Percentiles rank a stretch among this genome's conserved stretches.
phyloP scores from a whole-genome alignment of 208 protist genomes.

The Crithidia bombi region DNA sequence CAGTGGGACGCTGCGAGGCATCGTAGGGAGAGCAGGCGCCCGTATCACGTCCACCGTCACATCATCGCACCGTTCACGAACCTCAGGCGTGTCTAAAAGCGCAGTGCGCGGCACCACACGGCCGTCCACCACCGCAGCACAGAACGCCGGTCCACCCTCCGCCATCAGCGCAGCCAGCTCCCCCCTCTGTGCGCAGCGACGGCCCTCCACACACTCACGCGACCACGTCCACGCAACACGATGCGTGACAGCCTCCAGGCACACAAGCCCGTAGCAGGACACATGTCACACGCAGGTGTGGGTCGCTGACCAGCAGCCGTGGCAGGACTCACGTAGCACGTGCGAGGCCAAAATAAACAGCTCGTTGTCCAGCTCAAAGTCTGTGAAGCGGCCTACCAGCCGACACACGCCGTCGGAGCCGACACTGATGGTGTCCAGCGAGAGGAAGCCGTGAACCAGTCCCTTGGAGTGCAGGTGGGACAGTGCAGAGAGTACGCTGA shows the following conservation, averaged over 20 bases:
- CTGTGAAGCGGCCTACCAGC: constrained; percentile 56
- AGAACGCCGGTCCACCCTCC: background rate
- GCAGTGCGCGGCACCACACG: background rate
- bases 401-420: constrained; percentile 65
- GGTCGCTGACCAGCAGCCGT: constrained; percentile 48
- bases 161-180: constrained; percentile 25
- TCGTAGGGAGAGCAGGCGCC: constrained; percentile 1
- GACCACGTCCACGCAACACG: constrained; percentile 39
- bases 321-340: constrained; percentile 69
- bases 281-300: constrained; percentile 66
- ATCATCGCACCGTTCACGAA: too few relatives aligned
- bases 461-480: constrained; percentile 57
- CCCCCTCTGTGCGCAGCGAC: constrained; percentile 9
- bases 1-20: constrained; percentile 8
- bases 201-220: background rate
- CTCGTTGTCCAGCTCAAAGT: constrained; percentile 12
- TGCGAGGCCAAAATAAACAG: constrained; percentile 34
- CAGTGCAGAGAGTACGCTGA: constrained; percentile 55
- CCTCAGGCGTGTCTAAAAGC: background rate
- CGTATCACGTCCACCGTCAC: background rate
- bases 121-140: background rate
- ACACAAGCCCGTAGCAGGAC: constrained; percentile 56
- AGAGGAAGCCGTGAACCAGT: constrained; percentile 67
- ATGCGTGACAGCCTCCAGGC: constrained; percentile 52
- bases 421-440: constrained; percentile 67